These are phyloP conservation scores for Pleoardoris graminearum DNA, from an alignment of 2,329 filamentous ascomycete species.

Conservation along the genomic window DNA sequence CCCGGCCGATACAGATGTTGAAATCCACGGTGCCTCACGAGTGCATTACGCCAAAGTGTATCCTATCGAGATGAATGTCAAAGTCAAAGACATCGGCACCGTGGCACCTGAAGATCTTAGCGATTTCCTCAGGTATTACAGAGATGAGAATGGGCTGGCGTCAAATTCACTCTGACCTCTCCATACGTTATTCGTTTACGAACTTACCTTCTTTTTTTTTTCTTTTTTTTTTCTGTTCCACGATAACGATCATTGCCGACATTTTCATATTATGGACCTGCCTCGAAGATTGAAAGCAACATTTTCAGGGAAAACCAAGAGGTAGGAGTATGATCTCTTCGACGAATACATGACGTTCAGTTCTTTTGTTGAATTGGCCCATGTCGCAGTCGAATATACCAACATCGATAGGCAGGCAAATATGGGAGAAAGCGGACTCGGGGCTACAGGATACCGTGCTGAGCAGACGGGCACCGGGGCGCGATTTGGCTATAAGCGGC, in stretches of 20 bases:
- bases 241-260: background rate
- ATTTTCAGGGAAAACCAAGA: too few relatives aligned
- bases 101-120: conserved; percentile 34
- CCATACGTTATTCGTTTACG: background rate
- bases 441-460: too few relatives aligned
- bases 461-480: too few relatives aligned
- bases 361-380: too few relatives aligned
- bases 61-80: conserved; percentile 51
- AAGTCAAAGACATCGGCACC: conserved; percentile 47
- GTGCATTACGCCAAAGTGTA: conserved; percentile 48
- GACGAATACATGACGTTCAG: too few relatives aligned
- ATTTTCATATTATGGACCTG: background rate
- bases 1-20: conserved; percentile 21
- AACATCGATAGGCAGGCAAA: too few relatives aligned
- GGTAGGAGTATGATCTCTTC: too few relatives aligned
- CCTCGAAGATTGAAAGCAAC: too few relatives aligned
- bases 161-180: background rate
- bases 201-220: background rate
- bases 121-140: conserved; percentile 17
- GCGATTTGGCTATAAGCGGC: background rate
- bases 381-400: too few relatives aligned
- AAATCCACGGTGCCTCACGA: conserved; percentile 41
- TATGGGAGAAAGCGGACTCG: too few relatives aligned
- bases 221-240: background rate
- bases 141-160: background rate